Percentiles rank a stretch among this genome's conserved stretches.
Conservation (phyloP, 1,139 yeast species). For the Sugiyamaella castrensis region DNA sequence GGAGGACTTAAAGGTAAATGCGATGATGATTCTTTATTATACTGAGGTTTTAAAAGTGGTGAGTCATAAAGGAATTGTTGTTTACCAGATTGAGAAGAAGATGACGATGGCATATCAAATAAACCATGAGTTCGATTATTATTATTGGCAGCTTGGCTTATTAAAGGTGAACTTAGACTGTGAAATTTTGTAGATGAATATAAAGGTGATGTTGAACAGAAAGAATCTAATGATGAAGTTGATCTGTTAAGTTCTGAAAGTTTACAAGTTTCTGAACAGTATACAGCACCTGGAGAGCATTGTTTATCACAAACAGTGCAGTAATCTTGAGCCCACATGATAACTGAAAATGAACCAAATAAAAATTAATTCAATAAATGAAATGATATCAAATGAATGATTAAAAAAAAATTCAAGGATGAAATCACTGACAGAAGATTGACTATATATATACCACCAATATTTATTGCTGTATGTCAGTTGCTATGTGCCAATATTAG, state of each 20-base stretch:
- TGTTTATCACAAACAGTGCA: slow-evolving; percentile 46
- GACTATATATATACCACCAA: slow-evolving; percentile 4
- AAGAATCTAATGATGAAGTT: slow-evolving; percentile 9
- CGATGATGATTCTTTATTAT: slow-evolving; percentile 4
- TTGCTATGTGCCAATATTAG: slow-evolving; percentile 1
- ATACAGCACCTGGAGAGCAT: slow-evolving; percentile 39
- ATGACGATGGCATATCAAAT: neutral
- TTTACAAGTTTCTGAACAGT: slow-evolving; percentile 42
- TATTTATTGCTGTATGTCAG: too few species aligned
- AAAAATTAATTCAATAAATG: neutral
- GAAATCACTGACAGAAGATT: neutral
- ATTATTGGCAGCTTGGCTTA: neutral
- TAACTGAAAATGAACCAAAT: neutral
- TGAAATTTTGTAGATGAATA: slow-evolving; percentile 20
- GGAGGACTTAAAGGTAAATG: slow-evolving; percentile 18
- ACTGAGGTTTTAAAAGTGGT: slow-evolving; percentile 28
- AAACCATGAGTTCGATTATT: neutral
- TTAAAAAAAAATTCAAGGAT: neutral
- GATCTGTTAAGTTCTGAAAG: slow-evolving; percentile 15
- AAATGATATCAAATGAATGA: neutral
- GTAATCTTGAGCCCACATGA: slow-evolving; percentile 43
- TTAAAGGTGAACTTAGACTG: slow-evolving; percentile 10
- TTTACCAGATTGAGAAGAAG: neutral
- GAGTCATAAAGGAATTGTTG: slow-evolving; percentile 31
- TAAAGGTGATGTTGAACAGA: slow-evolving; percentile 18